These are phyloP conservation scores for Trametes sp. DNA, from an alignment of 1,284 basidiomycete species.

Conservation along the genomic window DNA sequence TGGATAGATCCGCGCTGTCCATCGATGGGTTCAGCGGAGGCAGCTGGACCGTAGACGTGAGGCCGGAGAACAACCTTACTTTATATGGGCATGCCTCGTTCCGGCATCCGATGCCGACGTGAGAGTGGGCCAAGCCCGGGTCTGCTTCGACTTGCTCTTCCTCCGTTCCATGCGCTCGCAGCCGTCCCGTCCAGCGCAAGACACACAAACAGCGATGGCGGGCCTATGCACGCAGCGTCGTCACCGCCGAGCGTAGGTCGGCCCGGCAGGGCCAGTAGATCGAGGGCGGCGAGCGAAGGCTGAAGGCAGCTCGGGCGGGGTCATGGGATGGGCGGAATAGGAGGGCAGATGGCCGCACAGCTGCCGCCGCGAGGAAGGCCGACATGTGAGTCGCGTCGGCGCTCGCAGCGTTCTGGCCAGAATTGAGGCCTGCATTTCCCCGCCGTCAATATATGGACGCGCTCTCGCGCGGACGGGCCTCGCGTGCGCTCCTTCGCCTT, in stretches of 20 bases:
- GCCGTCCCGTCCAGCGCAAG: not conserved
- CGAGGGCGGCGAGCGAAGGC: not conserved
- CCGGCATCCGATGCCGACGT: constrained; percentile 7
- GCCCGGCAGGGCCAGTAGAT: not conserved
- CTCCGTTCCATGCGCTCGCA: not conserved
- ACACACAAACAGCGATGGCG: not conserved
- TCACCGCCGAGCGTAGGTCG: not conserved
- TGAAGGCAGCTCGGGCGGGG: constrained; percentile 8
- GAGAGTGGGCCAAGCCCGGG: constrained; percentile 6
- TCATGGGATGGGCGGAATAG: constrained; percentile 13
- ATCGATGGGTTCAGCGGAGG: not conserved
- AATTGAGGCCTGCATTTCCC: constrained; percentile 12
- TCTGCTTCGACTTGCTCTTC: not conserved
- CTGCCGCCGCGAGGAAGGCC: constrained; percentile 4
- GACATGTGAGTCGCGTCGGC: constrained; percentile 14
- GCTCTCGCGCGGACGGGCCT: constrained; percentile 1
- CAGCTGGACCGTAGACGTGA: not conserved
- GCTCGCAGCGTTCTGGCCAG: not conserved
- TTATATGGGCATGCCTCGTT: not conserved
- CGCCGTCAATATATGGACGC: constrained; percentile 11
- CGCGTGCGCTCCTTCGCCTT: constrained; percentile 2
- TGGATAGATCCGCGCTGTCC: not conserved
- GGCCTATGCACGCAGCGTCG: not conserved
- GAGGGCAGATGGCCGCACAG: constrained; percentile 14
- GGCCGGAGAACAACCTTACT: not conserved